Percentiles rank a stretch among this genome's conserved stretches.
phyloP scores from a whole-genome alignment of 2,329 filamentous ascomycete species.

The Colletotrichum incanum region DNA sequence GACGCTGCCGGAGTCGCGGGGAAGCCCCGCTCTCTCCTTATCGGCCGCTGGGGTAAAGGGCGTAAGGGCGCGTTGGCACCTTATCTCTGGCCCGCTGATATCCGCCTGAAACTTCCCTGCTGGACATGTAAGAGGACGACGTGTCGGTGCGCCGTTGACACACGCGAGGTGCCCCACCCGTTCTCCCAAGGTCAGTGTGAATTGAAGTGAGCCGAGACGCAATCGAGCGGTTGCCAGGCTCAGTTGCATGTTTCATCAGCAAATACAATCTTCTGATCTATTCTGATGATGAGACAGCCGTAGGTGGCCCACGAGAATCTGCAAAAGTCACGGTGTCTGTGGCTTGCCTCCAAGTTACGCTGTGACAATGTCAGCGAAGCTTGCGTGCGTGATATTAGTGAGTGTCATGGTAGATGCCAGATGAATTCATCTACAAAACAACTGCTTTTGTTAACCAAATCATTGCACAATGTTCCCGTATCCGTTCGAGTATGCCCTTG shows the following conservation, averaged over 20 bases:
- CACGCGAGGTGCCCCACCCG: conserved; percentile 3
- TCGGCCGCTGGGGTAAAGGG: conserved; percentile 38
- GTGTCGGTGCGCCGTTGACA: conserved; percentile 8
- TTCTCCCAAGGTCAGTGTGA: not conserved
- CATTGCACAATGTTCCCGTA: conserved; percentile 11
- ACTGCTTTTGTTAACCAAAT: conserved; percentile 26
- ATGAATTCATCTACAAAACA: conserved; percentile 15
- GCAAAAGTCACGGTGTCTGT: not conserved
- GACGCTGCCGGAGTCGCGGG: conserved; percentile 34
- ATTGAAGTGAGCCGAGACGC: conserved; percentile 5
- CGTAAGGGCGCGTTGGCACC: conserved; percentile 18
- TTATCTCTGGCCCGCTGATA: conserved; percentile 43
- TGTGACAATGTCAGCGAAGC: not conserved
- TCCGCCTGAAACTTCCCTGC: conserved; percentile 41
- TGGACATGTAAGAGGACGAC: conserved; percentile 3
- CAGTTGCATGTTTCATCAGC: conserved; percentile 5
- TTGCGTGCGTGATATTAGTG: not conserved
- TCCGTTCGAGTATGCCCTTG: not conserved
- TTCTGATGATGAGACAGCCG: not conserved
- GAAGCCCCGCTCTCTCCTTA: conserved; percentile 39
- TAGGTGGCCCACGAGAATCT: not conserved
- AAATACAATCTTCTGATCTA: too few relatives aligned
- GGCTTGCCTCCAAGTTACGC: not conserved
- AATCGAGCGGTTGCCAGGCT: conserved; percentile 1
- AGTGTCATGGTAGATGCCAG: not conserved